Conservation (phyloP, 2,329 filamentous ascomycete genomes). For the Hyphodiscus sp. region DNA sequence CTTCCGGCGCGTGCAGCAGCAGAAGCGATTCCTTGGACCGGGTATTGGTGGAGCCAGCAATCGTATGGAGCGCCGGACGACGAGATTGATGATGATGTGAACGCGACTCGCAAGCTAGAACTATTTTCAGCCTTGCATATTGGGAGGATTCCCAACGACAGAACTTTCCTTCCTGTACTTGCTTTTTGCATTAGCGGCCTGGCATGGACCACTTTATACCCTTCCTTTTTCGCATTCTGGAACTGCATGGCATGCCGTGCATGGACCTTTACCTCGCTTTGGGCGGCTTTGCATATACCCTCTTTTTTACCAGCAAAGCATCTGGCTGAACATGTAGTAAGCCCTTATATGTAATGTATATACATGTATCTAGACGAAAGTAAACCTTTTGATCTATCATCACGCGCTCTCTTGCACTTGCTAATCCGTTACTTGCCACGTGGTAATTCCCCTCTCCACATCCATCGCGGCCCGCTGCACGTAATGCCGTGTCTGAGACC, state of each 20-base stretch:
- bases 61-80: slow-evolving; percentile 40
- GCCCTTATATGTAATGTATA: slow-evolving; percentile 7
- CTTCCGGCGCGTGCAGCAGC: slow-evolving; percentile 31
- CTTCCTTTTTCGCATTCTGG: slow-evolving; percentile 13
- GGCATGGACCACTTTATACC: slow-evolving; percentile 16
- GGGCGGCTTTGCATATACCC: slow-evolving; percentile 3
- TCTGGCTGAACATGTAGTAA: background rate
- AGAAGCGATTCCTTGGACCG: slow-evolving; percentile 16
- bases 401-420: background rate
- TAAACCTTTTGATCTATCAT: background rate
- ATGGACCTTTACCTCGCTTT: slow-evolving; percentile 2
- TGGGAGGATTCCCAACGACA: background rate
- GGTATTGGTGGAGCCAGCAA: slow-evolving; percentile 16
- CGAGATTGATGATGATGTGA: slow-evolving; percentile 44
- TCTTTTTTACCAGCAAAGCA: background rate
- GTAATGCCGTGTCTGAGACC: too few relatives aligned
- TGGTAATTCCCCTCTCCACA: too few relatives aligned
- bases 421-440: background rate
- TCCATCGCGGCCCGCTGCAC: too few relatives aligned
- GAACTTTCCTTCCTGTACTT: background rate
- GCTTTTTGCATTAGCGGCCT: slow-evolving; percentile 11
- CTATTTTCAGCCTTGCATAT: background rate
- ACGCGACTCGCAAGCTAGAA: background rate
- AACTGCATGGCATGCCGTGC: slow-evolving; percentile 9
- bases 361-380: slow-evolving; percentile 3